Conservation (phyloP, 768 basidiomycete species). For the Xanthoconium stramineum region DNA sequence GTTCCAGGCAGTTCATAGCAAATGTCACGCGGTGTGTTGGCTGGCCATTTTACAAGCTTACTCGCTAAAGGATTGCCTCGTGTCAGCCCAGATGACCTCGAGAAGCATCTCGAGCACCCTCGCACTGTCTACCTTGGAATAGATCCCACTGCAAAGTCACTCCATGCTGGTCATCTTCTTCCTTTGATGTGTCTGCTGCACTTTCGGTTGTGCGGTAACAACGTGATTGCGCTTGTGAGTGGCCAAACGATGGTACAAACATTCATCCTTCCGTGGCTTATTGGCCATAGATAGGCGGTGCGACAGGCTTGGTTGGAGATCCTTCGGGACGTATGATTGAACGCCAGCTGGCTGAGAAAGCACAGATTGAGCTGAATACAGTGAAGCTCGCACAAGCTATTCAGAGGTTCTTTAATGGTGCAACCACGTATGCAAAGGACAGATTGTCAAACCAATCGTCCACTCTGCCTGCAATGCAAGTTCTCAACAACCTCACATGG, state of each 20-base stretch:
- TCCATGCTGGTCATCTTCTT: constrained; percentile 93
- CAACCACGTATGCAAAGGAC: constrained; percentile 55
- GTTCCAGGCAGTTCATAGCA: constrained; percentile 32
- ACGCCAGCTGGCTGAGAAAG: constrained; percentile 61
- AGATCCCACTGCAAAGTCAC: constrained; percentile 85
- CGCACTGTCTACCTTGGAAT: constrained; percentile 82
- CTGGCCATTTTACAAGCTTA: not conserved
- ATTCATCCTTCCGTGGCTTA: constrained; percentile 2
- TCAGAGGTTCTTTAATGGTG: constrained; percentile 68
- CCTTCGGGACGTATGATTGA: constrained; percentile 88
- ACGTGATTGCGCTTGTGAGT: constrained; percentile 78
- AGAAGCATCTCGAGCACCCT: constrained; percentile 31
- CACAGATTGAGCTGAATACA: constrained; percentile 66
- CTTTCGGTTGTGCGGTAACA: constrained; percentile 83
- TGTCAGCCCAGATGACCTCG: constrained; percentile 42
- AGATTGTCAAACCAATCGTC: constrained; percentile 16
- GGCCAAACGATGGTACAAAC: not conserved
- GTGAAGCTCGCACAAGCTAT: constrained; percentile 59
- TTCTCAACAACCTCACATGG: constrained; percentile 78
- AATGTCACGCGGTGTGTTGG: constrained; percentile 35
- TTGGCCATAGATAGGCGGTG: constrained; percentile 81
- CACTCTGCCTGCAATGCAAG: constrained; percentile 29
- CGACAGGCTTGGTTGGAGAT: constrained; percentile 95
- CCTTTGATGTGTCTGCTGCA: constrained; percentile 86
- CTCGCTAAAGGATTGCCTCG: constrained; percentile 2